Evolutionary conservation across 73 alveolate species (phyloP).

Genomic region (Symbiodinium pilosum): DNA sequence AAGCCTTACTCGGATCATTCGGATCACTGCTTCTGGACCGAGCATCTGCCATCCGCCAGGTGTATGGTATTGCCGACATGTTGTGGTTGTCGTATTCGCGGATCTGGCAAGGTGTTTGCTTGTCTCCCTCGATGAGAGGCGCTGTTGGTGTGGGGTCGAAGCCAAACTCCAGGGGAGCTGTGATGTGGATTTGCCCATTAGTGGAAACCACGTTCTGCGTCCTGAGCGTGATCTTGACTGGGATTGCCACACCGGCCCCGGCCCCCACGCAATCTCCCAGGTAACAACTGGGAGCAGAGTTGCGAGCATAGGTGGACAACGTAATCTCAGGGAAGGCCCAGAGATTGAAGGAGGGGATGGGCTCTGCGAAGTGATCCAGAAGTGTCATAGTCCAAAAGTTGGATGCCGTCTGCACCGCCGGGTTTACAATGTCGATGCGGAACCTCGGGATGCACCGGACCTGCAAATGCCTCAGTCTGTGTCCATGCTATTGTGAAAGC

Average conservation of each 20-base stretch:
- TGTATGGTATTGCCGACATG: constrained; percentile 70
- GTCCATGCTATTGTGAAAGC: background rate
- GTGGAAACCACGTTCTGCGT: constrained; percentile 67
- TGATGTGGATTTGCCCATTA: constrained; percentile 31
- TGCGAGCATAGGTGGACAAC: constrained; percentile 55
- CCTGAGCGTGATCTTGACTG: constrained; percentile 16
- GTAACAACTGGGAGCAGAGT: constrained; percentile 57
- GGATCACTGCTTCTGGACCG: background rate
- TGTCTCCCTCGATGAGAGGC: constrained; percentile 55
- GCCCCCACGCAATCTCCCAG: constrained; percentile 87
- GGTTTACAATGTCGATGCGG: constrained; percentile 81
- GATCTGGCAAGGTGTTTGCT: constrained; percentile 56
- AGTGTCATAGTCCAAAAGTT: constrained; percentile 86
- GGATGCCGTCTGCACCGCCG: constrained; percentile 42
- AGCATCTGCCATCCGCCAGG: constrained; percentile 86
- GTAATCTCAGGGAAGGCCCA: constrained; percentile 80
- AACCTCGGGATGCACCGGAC: constrained; percentile 6
- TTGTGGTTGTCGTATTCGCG: constrained; percentile 44
- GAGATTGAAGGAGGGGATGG: constrained; percentile 63
- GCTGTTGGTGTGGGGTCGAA: constrained; percentile 19
- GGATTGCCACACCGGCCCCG: constrained; percentile 71
- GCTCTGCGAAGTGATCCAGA: constrained; percentile 65
- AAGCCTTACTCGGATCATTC: too few relatives aligned
- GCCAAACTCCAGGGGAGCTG: constrained; percentile 80
- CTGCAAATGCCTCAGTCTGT: background rate